A percentile compares a stretch with the other conserved stretches of the same genome.
These are phyloP conservation scores for Boletellus emodensis DNA, from an alignment of 768 basidiomycete genomes.

Conservation along the genomic window DNA sequence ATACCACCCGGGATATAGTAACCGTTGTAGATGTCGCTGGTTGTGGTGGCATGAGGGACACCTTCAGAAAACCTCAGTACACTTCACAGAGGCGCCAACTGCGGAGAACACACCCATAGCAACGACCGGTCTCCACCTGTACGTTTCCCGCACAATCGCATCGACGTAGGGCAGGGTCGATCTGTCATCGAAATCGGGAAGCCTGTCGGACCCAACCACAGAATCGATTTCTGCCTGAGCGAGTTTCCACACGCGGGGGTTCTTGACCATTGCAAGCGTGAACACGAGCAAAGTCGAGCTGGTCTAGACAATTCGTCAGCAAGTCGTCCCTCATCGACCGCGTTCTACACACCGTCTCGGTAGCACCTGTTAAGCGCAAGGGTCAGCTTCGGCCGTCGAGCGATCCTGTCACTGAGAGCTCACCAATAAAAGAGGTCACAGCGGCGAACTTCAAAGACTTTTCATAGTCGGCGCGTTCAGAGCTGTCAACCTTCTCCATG, in stretches of 20 bases:
- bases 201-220: slow-evolving; percentile 2
- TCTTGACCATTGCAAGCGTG: slow-evolving; percentile 13
- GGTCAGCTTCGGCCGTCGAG: background rate
- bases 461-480: slow-evolving; percentile 1
- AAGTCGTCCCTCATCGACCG: no score
- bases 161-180: slow-evolving; percentile 15
- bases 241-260: slow-evolving; percentile 10
- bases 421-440: slow-evolving; percentile 12
- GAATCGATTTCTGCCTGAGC: slow-evolving; percentile 11
- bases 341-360: slow-evolving; percentile 7
- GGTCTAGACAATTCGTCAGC: slow-evolving; percentile 5
- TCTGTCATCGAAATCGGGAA: slow-evolving; percentile 19
- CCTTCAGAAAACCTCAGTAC: background rate
- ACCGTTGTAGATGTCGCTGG: slow-evolving; percentile 12
- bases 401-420: background rate
- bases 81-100: background rate
- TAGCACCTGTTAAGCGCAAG: background rate
- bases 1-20: slow-evolving; percentile 18
- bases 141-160: slow-evolving; percentile 13
- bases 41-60: slow-evolving; percentile 8
- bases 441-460: slow-evolving; percentile 7
- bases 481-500: slow-evolving; percentile 15
- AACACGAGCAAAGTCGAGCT: background rate
- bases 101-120: slow-evolving; percentile 7
- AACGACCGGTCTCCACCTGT: slow-evolving; percentile 12